Evolutionary conservation across 1,284 basidiomycete species (phyloP), one percentile per base, ranked within the genome.

Genomic region (Anthracocystis setariae): DNA sequence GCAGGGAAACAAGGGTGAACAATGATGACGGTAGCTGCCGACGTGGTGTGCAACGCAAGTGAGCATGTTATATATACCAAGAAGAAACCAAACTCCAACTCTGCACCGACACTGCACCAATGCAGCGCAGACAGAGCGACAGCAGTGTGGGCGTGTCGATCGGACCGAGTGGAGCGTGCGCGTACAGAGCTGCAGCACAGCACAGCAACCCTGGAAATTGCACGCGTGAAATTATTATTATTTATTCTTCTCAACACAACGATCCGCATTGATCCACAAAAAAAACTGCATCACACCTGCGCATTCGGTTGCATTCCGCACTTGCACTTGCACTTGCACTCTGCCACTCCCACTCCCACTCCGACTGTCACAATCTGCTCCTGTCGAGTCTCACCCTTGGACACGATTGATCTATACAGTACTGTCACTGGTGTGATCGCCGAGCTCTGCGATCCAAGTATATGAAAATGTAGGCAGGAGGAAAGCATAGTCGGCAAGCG

Each of bases 111-210:
- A 29, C 29, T 45, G 44, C 18, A 17, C 29, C 24, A 2, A 9
- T 45, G 21, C 18, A 29, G 44, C 13, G 8, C 20, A 25, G 21
- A 20, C 40, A 21, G 17, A 20, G 27, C 33, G 29, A 15, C 13
- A 17, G 35, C 5, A 37, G n/a, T 37, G 35, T n/a, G n/a, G 35
- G 35, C 35, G 35, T 37, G 12, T 37, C 13, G 35, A 37, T 37
- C 35, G 35, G 35, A 9, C n/a, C 21, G 35, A 29, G 43, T 55
- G 52, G 45, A 55, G 20, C 52, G 38, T 55, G 52, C 52, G 46
- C 52, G 43, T 25, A 33, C 39, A 42, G 39, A 21, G 20, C 3
- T 8, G 8, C 39, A 42, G 21, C 8, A 12, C 12, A 39, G 24
- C 40, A 21, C 40, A 33, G 15, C 32, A 33, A 29, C 29, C 29